Percentiles rank a stretch among this genome's conserved stretches.
Conservation (phyloP, 345 rosid species). For the Theobroma cacao region DNA sequence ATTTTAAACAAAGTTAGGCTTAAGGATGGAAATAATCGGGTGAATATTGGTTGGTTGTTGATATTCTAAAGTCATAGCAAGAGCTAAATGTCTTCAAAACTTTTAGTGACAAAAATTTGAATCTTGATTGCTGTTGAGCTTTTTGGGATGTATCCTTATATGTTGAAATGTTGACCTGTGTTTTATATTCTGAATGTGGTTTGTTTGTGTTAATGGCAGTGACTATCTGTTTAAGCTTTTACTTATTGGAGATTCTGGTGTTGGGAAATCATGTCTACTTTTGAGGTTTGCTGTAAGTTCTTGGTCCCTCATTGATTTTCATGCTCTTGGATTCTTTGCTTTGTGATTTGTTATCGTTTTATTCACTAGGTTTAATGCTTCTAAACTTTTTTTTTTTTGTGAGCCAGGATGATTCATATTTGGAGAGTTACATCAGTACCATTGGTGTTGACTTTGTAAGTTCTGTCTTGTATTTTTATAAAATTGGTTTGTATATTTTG, state of each 20-base stretch:
- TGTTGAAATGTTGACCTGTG: background rate
- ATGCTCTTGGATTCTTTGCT: background rate
- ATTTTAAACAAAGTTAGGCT: background rate
- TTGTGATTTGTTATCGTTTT: background rate
- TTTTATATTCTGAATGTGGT: background rate
- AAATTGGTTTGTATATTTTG: background rate
- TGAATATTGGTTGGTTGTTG: background rate
- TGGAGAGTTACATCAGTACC: slow-evolving; percentile 75
- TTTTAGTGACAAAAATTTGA: background rate
- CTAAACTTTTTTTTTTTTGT: background rate
- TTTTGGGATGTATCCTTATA: slow-evolving; percentile 1
- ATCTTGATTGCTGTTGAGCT: background rate
- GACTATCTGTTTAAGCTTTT: slow-evolving; percentile 61
- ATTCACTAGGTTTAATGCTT: background rate
- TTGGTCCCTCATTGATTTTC: background rate
- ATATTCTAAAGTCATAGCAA: background rate
- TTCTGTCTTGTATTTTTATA: background rate
- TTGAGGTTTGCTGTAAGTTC: slow-evolving; percentile 58
- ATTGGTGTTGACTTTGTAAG: slow-evolving; percentile 79
- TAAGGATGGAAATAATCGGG: background rate
- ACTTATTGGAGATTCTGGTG: slow-evolving; percentile 61
- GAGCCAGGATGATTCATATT: slow-evolving; percentile 63
- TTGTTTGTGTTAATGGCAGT: slow-evolving; percentile 31
- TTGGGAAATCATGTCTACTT: slow-evolving; percentile 53
- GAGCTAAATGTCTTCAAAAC: background rate